These are phyloP conservation scores for Didymella segeticola DNA, from an alignment of 2,329 filamentous ascomycete species.

Conservation along the genomic window DNA sequence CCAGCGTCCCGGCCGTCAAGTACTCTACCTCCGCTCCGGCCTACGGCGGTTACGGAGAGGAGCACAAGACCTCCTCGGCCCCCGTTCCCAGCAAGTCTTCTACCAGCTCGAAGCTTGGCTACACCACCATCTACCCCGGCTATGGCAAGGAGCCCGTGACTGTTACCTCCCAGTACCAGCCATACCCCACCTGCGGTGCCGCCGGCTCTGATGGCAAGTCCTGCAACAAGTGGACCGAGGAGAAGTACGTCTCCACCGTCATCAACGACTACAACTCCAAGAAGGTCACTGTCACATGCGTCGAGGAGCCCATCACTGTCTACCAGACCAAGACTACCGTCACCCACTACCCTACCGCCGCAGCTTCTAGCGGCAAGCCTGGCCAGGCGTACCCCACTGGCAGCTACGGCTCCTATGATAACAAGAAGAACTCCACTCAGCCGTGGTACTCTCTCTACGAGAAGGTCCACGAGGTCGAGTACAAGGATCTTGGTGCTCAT, in stretches of 20 bases:
- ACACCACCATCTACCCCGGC: conserved; percentile 39
- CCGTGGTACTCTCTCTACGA: conserved; percentile 42
- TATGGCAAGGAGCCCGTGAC: conserved; percentile 37
- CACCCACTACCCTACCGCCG: conserved; percentile 26
- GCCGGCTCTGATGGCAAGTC: conserved; percentile 15
- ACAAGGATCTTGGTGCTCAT: conserved; percentile 39
- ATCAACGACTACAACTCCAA: conserved; percentile 37
- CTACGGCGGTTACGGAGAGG: conserved; percentile 11
- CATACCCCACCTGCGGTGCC: conserved; percentile 37
- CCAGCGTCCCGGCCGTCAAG: conserved; percentile 16
- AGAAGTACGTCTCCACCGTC: conserved; percentile 37
- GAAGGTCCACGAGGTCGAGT: conserved; percentile 35
- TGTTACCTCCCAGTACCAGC: conserved; percentile 42
- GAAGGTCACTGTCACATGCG: conserved; percentile 35
- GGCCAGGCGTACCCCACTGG: conserved; percentile 10
- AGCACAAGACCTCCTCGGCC: conserved; percentile 13
- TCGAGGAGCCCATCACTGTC: conserved; percentile 35
- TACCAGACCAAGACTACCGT: conserved; percentile 39
- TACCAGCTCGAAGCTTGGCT: conserved; percentile 23
- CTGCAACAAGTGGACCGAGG: conserved; percentile 31
- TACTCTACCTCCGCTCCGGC: conserved; percentile 3
- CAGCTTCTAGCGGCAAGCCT: conserved; percentile 18
- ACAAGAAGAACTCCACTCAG: conserved; percentile 22
- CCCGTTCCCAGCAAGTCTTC: conserved; percentile 17
- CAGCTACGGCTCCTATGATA: conserved; percentile 11